Base-by-base conservation (phyloP, 176 grass and related monocot species). In the Aegilops tauschii region DNA sequence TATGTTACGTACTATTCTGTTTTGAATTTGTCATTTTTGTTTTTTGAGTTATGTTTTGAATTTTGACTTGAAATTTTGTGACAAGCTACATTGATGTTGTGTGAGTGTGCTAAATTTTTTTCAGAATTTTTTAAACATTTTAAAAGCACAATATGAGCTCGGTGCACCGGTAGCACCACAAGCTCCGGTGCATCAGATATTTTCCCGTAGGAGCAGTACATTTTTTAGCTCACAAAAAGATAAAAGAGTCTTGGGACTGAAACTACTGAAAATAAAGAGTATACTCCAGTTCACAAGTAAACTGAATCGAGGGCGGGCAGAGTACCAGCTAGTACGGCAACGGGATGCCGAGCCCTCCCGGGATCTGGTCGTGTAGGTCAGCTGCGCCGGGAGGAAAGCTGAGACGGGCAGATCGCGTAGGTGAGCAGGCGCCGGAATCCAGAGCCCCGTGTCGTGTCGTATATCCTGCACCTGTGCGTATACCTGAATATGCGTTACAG, bases 301-400 rank as follows among this genome's bases (percentile, higher is more conserved):
- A 28, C 45, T 54, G 47, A 76, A 50, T 29, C 5, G 4, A 61
- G 14, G 64, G 61, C 49, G 13, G 63, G 61, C 49, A 78, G 73
- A 79, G 80, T 58, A 54, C 79, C 11, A 79, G 64, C 65, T 36
- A 21, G 56, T 82, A 87, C 61, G 59, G 44, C 3, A 29, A 39
- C 6, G 25, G 17, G 5, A 18, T 18, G 1, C 16, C 50, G 16
- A 67, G 44, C 1, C 14, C 27, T 12, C 39, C 5, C 21, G 65
- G 76, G 36, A 76, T 69, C 35, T 54, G 71, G 69, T 78, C 81
- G 40, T 70, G 75, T 76, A 84, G 89, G 89, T 91, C 69, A 88
- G 85, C 89, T 63, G 80, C 23, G 85, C 76, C 69, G 5, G 40
- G 89, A 91, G 69, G 62, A 91, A 91, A 84, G 76, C 76, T 70